Evolutionary conservation across 345 rosid species (phyloP).

Genomic region (Draba incana): DNA sequence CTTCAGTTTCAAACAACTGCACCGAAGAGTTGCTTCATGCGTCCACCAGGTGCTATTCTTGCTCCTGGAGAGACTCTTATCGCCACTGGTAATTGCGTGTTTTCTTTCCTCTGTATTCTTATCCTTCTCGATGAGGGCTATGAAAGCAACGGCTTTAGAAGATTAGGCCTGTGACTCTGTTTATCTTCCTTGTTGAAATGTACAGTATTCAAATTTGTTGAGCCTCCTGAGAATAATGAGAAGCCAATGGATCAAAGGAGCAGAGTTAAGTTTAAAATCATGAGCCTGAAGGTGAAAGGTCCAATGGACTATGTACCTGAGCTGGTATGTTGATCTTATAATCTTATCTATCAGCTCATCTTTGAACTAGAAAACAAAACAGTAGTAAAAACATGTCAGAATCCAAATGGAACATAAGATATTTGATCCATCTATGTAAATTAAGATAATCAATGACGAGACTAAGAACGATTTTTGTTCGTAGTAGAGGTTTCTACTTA

Average conservation of each 20-base stretch:
- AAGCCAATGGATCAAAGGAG: conserved; percentile 89
- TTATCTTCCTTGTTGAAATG: not conserved
- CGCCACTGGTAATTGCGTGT: conserved; percentile 70
- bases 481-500: not conserved
- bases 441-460: not conserved
- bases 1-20: conserved; percentile 96
- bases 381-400: conserved; percentile 1
- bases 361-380: not conserved
- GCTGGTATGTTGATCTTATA: conserved; percentile 62
- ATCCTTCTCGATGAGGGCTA: conserved; percentile 7
- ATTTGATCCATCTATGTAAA: not conserved
- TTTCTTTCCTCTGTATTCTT: not conserved
- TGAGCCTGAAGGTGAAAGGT: conserved; percentile 92
- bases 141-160: not conserved
- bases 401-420: conserved; percentile 1
- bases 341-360: not conserved
- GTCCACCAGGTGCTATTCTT: conserved; percentile 97
- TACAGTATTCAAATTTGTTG: conserved; percentile 94
- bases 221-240: conserved; percentile 91
- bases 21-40: conserved; percentile 99
- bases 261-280: conserved; percentile 89
- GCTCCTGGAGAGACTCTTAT: conserved; percentile 87
- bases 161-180: conserved; percentile 8
- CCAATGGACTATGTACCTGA: conserved; percentile 90
- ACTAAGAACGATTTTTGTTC: not conserved